Base-by-base conservation (phyloP, 2,329 filamentous ascomycete species). In the Fusarium brevicatenulatum region DNA sequence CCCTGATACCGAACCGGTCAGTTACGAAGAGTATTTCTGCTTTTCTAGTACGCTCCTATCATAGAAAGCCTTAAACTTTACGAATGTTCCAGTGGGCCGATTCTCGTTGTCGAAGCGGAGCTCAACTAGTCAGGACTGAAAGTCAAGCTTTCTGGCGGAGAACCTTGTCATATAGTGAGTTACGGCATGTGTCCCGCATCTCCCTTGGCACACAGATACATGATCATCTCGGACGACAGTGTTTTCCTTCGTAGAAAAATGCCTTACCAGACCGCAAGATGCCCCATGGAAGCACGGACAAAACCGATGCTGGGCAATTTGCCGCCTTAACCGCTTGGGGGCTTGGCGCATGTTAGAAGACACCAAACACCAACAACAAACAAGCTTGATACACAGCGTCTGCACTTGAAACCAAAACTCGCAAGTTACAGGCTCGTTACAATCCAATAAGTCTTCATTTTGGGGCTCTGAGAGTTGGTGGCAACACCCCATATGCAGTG, bases 241-340 rank as follows among this genome's bases (percentile, higher is more conserved):
- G 7, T 16, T 37, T 7, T 21, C 34, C 12, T 46, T 21, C 6
- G 13, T 43, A 9, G 23, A 34, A 18, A 16, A 42, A n/a, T 42
- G 55, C 25, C 30, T 15, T 23, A 12, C 10, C 23, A 30, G 55
- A 57, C 55, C 55, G 40, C 42, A 47, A 37, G 32, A 55, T 32
- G 37, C 25, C 37, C 52, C 34, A 57, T 28, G 23, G 4, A 36
- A 50, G 55, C 55, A 42, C 42, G 19, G 55, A 28, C 40, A 47
- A 11, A 7, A 9, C 54, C 23, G 10, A 50, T 49, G 55, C 64
- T 67, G 39, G 53, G 64, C 63, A 36, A 37, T 56, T 18, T 69
- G 66, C 66, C 66, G 66, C 30, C 21, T 19, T 65, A 69, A 43
- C 66, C 66, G 66, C 25, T 21, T 42, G 7, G 50, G 49, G 34